Evolutionary conservation across 768 basidiomycete genomes (phyloP).

Genomic region (Lactarius sp.): DNA sequence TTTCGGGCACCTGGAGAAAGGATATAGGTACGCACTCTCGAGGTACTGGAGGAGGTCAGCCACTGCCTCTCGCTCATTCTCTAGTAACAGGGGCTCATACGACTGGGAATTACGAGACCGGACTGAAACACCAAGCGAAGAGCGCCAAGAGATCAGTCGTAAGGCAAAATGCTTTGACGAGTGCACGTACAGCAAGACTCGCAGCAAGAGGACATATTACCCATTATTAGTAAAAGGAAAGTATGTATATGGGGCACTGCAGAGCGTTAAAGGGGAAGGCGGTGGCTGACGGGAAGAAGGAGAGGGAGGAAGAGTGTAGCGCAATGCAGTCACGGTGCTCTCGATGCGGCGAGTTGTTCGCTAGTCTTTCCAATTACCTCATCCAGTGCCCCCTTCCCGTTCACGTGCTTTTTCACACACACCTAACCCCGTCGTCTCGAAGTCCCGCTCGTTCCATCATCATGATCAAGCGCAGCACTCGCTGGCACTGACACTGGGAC

Average conservation of each 20-base stretch:
- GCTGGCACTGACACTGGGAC: not conserved
- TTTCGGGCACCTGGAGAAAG: not conserved
- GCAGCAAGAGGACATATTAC: conserved; percentile 75
- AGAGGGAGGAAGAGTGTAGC: not conserved
- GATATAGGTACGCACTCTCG: conserved; percentile 65
- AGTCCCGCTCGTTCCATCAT: no score
- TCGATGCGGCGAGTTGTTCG: not conserved
- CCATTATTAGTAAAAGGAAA: conserved; percentile 52
- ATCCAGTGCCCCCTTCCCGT: not conserved
- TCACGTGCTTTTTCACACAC: conserved; percentile 7
- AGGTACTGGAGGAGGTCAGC: conserved; percentile 96
- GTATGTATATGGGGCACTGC: conserved; percentile 6
- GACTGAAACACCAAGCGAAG: conserved; percentile 41
- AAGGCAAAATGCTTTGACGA: not conserved
- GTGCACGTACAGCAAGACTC: conserved; percentile 68
- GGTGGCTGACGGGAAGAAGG: conserved; percentile 12
- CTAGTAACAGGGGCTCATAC: conserved; percentile 80
- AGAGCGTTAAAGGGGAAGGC: conserved; percentile 18
- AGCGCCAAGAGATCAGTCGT: conserved; percentile 12
- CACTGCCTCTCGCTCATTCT: conserved; percentile 96
- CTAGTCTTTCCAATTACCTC: not conserved
- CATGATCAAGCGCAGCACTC: no score
- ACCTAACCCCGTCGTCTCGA: not conserved
- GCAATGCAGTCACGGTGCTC: not conserved
- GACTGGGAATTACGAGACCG: conserved; percentile 78